These are phyloP conservation scores for Coemansia sp. DNA, from an alignment of 192 early-diverging fungal species.

Conservation along the genomic window DNA sequence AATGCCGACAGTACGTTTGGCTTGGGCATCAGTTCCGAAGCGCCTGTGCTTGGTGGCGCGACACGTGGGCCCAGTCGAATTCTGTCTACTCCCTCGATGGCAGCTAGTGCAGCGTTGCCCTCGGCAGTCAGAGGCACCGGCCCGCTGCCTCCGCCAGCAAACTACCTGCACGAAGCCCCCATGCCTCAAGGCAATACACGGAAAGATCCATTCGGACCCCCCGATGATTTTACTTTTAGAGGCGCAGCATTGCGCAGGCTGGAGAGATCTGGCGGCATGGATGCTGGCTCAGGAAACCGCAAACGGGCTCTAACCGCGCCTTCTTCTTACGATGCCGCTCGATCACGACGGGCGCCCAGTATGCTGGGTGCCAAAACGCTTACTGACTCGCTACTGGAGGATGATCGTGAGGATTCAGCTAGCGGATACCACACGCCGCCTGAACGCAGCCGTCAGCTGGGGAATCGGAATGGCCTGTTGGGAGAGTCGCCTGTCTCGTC, in stretches of 20 bases:
- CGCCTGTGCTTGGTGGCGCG: neutral
- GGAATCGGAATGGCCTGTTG: slow-evolving; percentile 17
- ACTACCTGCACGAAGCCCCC: neutral
- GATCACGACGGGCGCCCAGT: slow-evolving; percentile 11
- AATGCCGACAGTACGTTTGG: slow-evolving; percentile 16
- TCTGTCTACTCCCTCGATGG: slow-evolving; percentile 31
- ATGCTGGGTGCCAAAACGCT: slow-evolving; percentile 9
- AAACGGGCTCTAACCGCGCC: slow-evolving; percentile 53
- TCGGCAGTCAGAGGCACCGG: neutral
- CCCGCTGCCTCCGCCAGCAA: neutral
- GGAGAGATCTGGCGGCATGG: slow-evolving; percentile 19
- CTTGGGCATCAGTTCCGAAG: slow-evolving; percentile 27
- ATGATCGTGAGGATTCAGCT: slow-evolving; percentile 14
- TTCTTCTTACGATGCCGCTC: slow-evolving; percentile 42
- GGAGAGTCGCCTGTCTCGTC: slow-evolving; percentile 50
- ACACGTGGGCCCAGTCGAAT: slow-evolving; percentile 10
- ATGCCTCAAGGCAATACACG: slow-evolving; percentile 10
- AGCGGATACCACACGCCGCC: slow-evolving; percentile 17
- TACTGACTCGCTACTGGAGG: slow-evolving; percentile 19
- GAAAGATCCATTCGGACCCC: slow-evolving; percentile 27
- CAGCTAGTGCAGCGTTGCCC: slow-evolving; percentile 9
- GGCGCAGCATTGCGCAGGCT: slow-evolving; percentile 45
- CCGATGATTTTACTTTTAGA: slow-evolving; percentile 39
- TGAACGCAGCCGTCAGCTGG: slow-evolving; percentile 26
- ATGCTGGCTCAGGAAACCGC: slow-evolving; percentile 18